Percentiles rank a stretch among this genome's conserved stretches.
Evolutionary conservation across 2,329 filamentous ascomycete species (phyloP).

Genomic region (Aureobasidium namibiae): DNA sequence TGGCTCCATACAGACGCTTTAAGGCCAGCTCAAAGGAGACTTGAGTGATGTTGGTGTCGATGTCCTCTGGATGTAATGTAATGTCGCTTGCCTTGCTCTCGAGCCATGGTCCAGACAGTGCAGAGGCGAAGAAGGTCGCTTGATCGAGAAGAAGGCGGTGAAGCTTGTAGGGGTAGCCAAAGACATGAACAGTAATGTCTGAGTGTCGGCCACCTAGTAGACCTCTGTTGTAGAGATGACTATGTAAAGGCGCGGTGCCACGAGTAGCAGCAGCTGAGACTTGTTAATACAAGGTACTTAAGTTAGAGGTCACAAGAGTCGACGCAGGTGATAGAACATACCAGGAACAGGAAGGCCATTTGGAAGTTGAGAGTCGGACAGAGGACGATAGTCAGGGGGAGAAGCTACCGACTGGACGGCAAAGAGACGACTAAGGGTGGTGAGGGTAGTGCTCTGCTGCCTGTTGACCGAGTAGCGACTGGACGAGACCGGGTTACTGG

Average conservation of each 20-base stretch:
- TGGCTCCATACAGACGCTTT: constrained; percentile 46
- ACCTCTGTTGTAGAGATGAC: constrained; percentile 46
- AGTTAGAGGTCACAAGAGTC: neutral
- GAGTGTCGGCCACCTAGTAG: constrained; percentile 45
- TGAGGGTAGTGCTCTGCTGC: constrained; percentile 33
- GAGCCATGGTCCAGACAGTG: constrained; percentile 48
- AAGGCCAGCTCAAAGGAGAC: constrained; percentile 46
- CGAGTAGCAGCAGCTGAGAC: neutral
- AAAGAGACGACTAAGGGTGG: constrained; percentile 38
- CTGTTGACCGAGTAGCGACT: constrained; percentile 19
- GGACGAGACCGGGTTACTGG: constrained; percentile 27
- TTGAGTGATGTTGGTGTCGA: constrained; percentile 46
- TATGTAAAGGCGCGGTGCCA: constrained; percentile 31
- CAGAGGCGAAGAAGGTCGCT: constrained; percentile 48
- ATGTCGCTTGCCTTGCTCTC: constrained; percentile 47
- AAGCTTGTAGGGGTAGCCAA: constrained; percentile 43
- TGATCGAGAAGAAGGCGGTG: constrained; percentile 49
- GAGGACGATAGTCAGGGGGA: constrained; percentile 28
- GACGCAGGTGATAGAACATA: constrained; percentile 14
- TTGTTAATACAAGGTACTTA: constrained; percentile 2
- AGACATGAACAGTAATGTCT: constrained; percentile 46
- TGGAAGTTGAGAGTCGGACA: constrained; percentile 8
- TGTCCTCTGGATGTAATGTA: constrained; percentile 44
- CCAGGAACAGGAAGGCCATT: constrained; percentile 17
- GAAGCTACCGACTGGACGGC: constrained; percentile 30